phyloP scores from a whole-genome alignment of 2,329 filamentous ascomycete genomes.

The Ceratocystis harringtonii region DNA sequence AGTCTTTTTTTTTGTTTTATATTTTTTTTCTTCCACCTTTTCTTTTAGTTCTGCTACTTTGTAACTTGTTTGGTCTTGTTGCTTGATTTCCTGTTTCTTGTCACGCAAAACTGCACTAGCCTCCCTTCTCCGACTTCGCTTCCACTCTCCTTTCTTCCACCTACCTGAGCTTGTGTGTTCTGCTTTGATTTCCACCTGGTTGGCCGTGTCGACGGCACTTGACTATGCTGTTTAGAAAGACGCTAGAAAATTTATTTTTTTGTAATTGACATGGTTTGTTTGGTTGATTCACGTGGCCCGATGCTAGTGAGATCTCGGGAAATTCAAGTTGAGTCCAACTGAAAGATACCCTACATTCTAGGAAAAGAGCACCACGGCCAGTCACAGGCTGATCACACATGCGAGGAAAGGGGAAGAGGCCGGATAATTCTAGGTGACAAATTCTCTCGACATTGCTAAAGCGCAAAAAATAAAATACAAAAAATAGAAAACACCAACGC shows the following conservation, averaged over 20 bases:
- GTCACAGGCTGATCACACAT: not conserved
- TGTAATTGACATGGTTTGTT: not conserved
- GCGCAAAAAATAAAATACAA: not conserved
- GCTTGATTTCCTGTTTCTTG: not conserved
- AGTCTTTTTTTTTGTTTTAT: not conserved
- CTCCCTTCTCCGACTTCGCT: not conserved
- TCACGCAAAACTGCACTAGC: not conserved
- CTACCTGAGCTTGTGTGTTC: not conserved
- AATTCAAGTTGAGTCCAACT: not conserved
- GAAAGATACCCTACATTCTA: not conserved
- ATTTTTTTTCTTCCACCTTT: conserved; percentile 9
- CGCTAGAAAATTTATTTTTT: not conserved
- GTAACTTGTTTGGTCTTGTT: not conserved
- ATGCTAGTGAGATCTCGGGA: too few relatives aligned
- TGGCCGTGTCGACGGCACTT: not conserved
- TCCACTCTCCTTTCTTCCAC: not conserved
- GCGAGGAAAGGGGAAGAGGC: not conserved
- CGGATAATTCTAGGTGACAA: not conserved
- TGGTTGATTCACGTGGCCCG: too few relatives aligned
- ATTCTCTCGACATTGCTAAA: not conserved
- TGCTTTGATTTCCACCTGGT: not conserved
- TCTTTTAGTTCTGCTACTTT: not conserved
- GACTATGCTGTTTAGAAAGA: not conserved
- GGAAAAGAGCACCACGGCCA: not conserved
- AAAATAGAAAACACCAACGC: not conserved